Percentiles rank a stretch among this genome's conserved stretches.
Evolutionary conservation across 2,329 filamentous ascomycete species (phyloP).

Genomic region (Drechslera avenae): DNA sequence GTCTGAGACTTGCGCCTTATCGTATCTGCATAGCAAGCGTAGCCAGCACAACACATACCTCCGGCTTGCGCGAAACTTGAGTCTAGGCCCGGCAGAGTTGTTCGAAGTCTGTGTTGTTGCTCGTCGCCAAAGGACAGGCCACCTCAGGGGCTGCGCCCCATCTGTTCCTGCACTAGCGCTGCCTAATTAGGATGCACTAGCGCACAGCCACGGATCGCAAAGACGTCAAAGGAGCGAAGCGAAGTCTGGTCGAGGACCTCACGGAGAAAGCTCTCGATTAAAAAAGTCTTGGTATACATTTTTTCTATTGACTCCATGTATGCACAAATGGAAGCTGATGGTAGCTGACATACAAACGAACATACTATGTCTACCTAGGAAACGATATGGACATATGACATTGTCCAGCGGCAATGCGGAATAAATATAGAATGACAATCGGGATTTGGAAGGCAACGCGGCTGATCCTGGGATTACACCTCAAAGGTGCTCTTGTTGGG

Average conservation of each 20-base stretch:
- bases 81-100: neutral
- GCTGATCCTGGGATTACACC: too few relatives aligned
- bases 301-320: too few relatives aligned
- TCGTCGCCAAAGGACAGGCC: conserved; percentile 17
- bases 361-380: too few relatives aligned
- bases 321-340: too few relatives aligned
- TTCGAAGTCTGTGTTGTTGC: conserved; percentile 2
- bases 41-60: neutral
- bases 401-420: too few relatives aligned
- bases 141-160: conserved; percentile 16
- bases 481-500: too few relatives aligned
- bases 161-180: conserved; percentile 5
- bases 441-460: too few relatives aligned
- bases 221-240: conserved; percentile 3
- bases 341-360: too few relatives aligned
- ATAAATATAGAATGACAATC: too few relatives aligned
- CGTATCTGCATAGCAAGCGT: neutral
- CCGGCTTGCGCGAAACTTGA: neutral
- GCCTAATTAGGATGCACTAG: neutral
- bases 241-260: neutral
- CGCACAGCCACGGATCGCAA: conserved; percentile 1
- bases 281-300: too few relatives aligned
- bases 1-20: too few relatives aligned
- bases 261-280: neutral
- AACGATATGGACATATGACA: too few relatives aligned